Evolutionary conservation across 2,329 filamentous ascomycete genomes (phyloP).

Genomic region (Cladophialophora chaetospira): DNA sequence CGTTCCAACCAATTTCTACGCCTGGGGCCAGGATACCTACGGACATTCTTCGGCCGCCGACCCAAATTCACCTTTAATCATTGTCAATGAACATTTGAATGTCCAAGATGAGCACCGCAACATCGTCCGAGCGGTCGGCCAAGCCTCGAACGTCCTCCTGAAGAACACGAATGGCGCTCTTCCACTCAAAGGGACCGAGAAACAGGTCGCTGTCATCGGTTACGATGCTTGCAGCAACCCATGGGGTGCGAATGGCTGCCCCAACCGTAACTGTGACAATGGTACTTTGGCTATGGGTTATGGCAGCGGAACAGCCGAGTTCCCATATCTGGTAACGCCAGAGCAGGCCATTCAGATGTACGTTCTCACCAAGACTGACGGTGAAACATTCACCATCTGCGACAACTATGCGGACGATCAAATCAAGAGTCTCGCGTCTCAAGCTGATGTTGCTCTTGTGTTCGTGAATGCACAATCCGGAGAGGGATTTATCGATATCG

Average conservation of each 20-base stretch:
- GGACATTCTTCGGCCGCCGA: constrained; percentile 66
- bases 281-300: constrained; percentile 66
- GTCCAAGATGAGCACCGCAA: constrained; percentile 74
- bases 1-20: constrained; percentile 73
- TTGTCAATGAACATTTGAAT: constrained; percentile 77
- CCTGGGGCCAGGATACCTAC: constrained; percentile 75
- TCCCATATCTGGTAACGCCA: constrained; percentile 65
- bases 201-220: constrained; percentile 75
- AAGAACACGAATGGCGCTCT: constrained; percentile 76
- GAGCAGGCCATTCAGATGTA: constrained; percentile 66
- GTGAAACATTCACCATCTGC: constrained; percentile 62
- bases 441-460: constrained; percentile 66
- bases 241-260: constrained; percentile 76
- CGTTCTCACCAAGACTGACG: constrained; percentile 64
- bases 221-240: constrained; percentile 78
- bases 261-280: constrained; percentile 64
- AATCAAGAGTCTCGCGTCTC: constrained; percentile 53
- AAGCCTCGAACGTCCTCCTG: constrained; percentile 80
- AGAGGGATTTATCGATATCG: constrained; percentile 82
- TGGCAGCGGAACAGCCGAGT: constrained; percentile 62
- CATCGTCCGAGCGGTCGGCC: constrained; percentile 74
- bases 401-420: constrained; percentile 59
- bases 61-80: constrained; percentile 28
- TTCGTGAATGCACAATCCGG: constrained; percentile 88
- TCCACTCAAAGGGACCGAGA: constrained; percentile 73